Percentiles rank a stretch among this genome's conserved stretches.
Evolutionary conservation across 2,329 filamentous ascomycete species (phyloP).

Genomic region (Colletotrichum camelliae): DNA sequence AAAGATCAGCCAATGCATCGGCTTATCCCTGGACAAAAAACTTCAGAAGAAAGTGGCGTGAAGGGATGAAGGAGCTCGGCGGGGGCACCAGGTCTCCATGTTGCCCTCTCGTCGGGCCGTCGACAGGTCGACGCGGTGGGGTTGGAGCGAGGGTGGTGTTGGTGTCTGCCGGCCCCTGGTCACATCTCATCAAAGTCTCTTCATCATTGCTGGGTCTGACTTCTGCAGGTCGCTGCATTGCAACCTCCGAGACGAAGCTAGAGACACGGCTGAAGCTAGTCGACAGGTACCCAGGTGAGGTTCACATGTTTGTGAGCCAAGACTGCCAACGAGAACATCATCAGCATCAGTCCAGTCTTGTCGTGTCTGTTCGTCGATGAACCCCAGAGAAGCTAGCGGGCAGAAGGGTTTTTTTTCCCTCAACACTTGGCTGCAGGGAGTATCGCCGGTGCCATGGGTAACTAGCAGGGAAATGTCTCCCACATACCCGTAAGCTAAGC

Average conservation of each 20-base stretch:
- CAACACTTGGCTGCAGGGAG: conserved; percentile 17
- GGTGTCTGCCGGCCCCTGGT: not conserved
- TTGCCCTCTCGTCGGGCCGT: conserved; percentile 5
- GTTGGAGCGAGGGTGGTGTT: conserved; percentile 1
- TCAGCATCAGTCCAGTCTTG: not conserved
- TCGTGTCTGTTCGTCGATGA: not conserved
- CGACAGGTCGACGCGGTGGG: not conserved
- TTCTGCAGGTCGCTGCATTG: not conserved
- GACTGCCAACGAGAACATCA: not conserved
- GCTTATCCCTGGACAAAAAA: not conserved
- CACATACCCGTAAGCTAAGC: conserved; percentile 13
- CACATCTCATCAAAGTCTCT: not conserved
- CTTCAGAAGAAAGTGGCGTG: conserved; percentile 1
- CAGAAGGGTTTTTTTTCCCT: conserved; percentile 2
- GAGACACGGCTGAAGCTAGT: not conserved
- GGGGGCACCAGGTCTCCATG: not conserved
- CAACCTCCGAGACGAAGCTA: not conserved
- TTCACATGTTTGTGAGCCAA: not conserved
- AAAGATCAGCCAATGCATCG: conserved; percentile 10
- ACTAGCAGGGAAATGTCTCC: not conserved
- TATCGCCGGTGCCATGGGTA: conserved; percentile 1
- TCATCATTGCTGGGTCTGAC: not conserved
- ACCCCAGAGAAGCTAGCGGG: not conserved
- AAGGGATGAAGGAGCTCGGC: conserved; percentile 1
- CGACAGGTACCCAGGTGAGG: not conserved